Evolutionary conservation across 129 eudicot genomes (phyloP), one percentile per base, ranked within the genome.

Genomic region (Oenanthe sinensis): DNA sequence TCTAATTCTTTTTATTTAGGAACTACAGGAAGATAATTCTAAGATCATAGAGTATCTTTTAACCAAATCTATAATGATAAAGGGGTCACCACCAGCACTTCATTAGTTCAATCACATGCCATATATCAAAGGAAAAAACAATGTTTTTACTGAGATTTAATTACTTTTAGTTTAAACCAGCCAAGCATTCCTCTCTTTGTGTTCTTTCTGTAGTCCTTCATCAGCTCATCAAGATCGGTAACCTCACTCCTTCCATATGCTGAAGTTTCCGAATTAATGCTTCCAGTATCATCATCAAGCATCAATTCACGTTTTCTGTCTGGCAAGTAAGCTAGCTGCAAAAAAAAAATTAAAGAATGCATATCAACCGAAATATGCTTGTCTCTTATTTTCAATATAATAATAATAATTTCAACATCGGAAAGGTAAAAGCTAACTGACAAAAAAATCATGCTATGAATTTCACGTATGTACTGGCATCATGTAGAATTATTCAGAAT

Each of bases 111-210:
- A 50, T 17, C 22, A 26, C 60, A 75, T 46, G 70, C 71, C 72
- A n/a, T 40, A 46, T 20, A 30, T 14, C 48, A 46, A 20, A 45
- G 75, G 67, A 30, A 54, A 78, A 10, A 60, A 36, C 36, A 37
- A 40, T 42, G 52, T 20, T 74, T 24, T 36, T 24, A 24, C 16
- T 33, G 44, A 70, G 68, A 68, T 37, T 47, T 63, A 60, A 40
- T 81, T 85, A 90, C 97, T 80, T 88, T 92, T 28, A 90, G 68
- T 82, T 90, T 92, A 75, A 92, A 92, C 97, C 97, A 92, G 73
- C 89, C 91, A 70, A 92, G 90, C 96, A 92, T 92, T 75, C 97
- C 97, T 75, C 86, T 85, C 82, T 85, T 84, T 46, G 84, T 82
- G 83, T 84, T 88, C 84, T 79, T 90, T 82, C 85, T 88, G 89